phyloP scores from a whole-genome alignment of 306 rosid genomes.

The Pueraria montana region DNA sequence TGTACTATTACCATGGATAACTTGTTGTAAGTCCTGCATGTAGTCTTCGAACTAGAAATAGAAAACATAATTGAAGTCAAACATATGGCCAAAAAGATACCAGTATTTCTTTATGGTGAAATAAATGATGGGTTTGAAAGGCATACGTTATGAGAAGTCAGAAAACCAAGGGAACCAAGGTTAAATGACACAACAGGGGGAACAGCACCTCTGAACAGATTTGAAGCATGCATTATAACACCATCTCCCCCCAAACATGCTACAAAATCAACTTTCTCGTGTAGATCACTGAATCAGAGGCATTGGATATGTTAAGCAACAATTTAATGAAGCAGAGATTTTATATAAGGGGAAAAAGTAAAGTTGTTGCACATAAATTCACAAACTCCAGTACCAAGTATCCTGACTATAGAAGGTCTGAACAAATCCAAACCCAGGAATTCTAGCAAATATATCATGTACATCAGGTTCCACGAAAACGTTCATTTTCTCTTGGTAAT shows the following conservation, averaged over 20 bases:
- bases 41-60: slow-evolving; percentile 77
- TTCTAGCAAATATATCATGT: slow-evolving; percentile 91
- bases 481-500: slow-evolving; percentile 89
- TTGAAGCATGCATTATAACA: slow-evolving; percentile 95
- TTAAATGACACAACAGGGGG: slow-evolving; percentile 97
- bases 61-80: slow-evolving; percentile 54
- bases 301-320: slow-evolving; percentile 51
- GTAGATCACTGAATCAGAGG: slow-evolving; percentile 77
- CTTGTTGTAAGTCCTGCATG: slow-evolving; percentile 75
- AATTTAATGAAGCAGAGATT: slow-evolving; percentile 44
- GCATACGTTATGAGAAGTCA: slow-evolving; percentile 88
- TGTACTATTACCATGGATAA: slow-evolving; percentile 87
- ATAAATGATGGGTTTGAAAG: slow-evolving; percentile 44
- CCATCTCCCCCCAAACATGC: slow-evolving; percentile 99
- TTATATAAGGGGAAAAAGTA: slow-evolving; percentile 1
- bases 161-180: slow-evolving; percentile 99
- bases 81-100: slow-evolving; percentile 26
- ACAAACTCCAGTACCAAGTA: slow-evolving; percentile 70
- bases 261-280: slow-evolving; percentile 97
- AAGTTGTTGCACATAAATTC: slow-evolving; percentile 44
- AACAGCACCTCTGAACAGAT: slow-evolving; percentile 86
- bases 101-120: slow-evolving; percentile 40
- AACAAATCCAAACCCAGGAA: slow-evolving; percentile 97
- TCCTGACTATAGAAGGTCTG: slow-evolving; percentile 97
- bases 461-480: slow-evolving; percentile 96